phyloP scores from a whole-genome alignment of 2,329 filamentous ascomycete genomes.

The Aspergillus sp. region DNA sequence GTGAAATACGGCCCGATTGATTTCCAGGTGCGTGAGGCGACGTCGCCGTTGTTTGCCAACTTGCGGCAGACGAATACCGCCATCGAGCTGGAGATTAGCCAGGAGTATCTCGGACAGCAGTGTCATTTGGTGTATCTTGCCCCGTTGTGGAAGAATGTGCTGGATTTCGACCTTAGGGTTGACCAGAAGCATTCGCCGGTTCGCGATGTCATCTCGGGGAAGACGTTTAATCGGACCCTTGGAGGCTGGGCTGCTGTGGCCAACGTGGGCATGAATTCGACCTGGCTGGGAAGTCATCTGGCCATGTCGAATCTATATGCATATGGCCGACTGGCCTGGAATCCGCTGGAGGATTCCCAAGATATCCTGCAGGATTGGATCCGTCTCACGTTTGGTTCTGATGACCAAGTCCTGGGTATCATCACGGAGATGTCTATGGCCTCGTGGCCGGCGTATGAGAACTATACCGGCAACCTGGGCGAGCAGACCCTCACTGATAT shows the following conservation, averaged over 20 bases:
- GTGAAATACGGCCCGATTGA: slow-evolving; percentile 69
- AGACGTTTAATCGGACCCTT: slow-evolving; percentile 46
- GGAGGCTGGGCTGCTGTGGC: slow-evolving; percentile 59
- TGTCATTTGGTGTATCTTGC: slow-evolving; percentile 60
- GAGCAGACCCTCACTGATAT: slow-evolving; percentile 63
- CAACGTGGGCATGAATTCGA: slow-evolving; percentile 58
- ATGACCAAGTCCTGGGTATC: slow-evolving; percentile 48
- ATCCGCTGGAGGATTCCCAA: slow-evolving; percentile 44
- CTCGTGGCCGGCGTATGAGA: slow-evolving; percentile 64
- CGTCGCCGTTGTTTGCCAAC: slow-evolving; percentile 55
- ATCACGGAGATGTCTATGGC: slow-evolving; percentile 57
- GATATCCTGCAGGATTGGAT: slow-evolving; percentile 57
- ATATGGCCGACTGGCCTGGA: slow-evolving; percentile 60
- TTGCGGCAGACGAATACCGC: slow-evolving; percentile 42
- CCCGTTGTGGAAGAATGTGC: slow-evolving; percentile 59
- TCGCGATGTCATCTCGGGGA: slow-evolving; percentile 31
- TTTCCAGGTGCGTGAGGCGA: slow-evolving; percentile 62
- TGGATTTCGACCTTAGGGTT: slow-evolving; percentile 59
- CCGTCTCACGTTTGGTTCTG: slow-evolving; percentile 55
- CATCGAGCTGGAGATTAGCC: slow-evolving; percentile 59
- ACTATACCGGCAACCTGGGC: slow-evolving; percentile 62
- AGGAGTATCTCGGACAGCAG: slow-evolving; percentile 66
- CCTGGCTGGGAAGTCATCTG: slow-evolving; percentile 62
- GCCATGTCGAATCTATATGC: slow-evolving; percentile 66
- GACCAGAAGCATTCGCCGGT: slow-evolving; percentile 50